Evolutionary conservation across 108 stramenopile genomes (phyloP).

Genomic region (Nannochloropsis granulata): DNA sequence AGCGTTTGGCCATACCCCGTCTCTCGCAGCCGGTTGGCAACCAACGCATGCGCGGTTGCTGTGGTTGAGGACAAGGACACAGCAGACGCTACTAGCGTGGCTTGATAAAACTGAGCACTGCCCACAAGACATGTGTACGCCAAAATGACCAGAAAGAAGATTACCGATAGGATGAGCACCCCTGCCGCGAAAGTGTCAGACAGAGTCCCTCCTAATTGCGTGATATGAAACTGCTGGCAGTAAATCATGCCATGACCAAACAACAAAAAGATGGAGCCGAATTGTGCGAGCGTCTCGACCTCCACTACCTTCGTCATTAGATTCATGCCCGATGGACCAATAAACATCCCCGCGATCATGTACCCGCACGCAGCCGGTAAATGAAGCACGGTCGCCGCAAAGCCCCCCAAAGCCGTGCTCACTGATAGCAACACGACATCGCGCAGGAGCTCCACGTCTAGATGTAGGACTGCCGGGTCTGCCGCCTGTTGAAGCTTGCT

Average conservation of each 20-base stretch:
- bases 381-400: neutral
- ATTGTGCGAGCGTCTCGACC: constrained; percentile 26
- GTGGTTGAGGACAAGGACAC: neutral
- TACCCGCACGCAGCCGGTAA: constrained; percentile 15
- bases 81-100: neutral
- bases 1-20: neutral
- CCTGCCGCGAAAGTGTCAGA: neutral
- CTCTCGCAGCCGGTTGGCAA: neutral
- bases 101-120: neutral
- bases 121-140: neutral
- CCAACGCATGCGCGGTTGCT: neutral
- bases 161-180: neutral
- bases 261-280: constrained; percentile 27
- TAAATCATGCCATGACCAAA: constrained; percentile 26
- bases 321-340: constrained; percentile 17
- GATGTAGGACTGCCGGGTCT: constrained; percentile 27
- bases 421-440: constrained; percentile 23
- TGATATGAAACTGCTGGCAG: neutral
- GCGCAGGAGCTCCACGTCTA: constrained; percentile 5
- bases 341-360: constrained; percentile 23
- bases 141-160: neutral
- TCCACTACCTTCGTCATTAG: constrained; percentile 13
- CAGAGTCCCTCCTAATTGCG: neutral
- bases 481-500: constrained; percentile 3
- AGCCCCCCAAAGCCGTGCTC: constrained; percentile 10